A percentile compares a stretch with the other conserved stretches of the same genome.
Conservation (phyloP, 257 asterid species). For the Misopates orontium region DNA sequence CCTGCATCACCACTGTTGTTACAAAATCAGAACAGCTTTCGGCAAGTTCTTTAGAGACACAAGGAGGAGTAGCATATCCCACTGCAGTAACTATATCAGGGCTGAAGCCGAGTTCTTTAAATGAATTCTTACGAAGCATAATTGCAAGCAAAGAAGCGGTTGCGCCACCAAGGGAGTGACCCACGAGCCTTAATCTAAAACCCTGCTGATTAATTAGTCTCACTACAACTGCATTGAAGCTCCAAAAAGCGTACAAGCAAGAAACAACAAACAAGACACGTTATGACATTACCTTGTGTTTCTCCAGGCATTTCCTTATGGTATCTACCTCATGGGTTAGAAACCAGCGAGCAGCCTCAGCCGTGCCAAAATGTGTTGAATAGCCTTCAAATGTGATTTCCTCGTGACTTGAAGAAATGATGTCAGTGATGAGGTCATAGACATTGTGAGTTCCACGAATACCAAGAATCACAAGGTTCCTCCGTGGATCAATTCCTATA, state of each 20-base stretch:
- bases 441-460: conserved; percentile 93
- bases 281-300: conserved; percentile 62
- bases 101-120: conserved; percentile 76
- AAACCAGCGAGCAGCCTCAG: conserved; percentile 98
- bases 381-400: conserved; percentile 79
- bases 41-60: conserved; percentile 89
- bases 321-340: conserved; percentile 68
- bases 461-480: conserved; percentile 74
- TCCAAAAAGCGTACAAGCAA: background rate
- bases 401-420: conserved; percentile 78
- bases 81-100: conserved; percentile 83
- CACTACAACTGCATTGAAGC: conserved; percentile 17
- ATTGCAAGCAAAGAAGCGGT: conserved; percentile 87
- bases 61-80: conserved; percentile 87
- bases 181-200: conserved; percentile 97
- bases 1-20: conserved; percentile 93
- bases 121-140: conserved; percentile 73
- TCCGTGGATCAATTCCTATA: conserved; percentile 73
- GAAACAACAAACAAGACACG: too few species aligned
- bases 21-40: conserved; percentile 86
- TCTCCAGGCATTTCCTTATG: conserved; percentile 65
- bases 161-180: conserved; percentile 98
- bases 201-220: conserved; percentile 80
- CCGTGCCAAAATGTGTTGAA: conserved; percentile 86
- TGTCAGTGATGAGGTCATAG: conserved; percentile 81